Conservation (phyloP, 2,329 filamentous ascomycete species). For the Phoma sp. region DNA sequence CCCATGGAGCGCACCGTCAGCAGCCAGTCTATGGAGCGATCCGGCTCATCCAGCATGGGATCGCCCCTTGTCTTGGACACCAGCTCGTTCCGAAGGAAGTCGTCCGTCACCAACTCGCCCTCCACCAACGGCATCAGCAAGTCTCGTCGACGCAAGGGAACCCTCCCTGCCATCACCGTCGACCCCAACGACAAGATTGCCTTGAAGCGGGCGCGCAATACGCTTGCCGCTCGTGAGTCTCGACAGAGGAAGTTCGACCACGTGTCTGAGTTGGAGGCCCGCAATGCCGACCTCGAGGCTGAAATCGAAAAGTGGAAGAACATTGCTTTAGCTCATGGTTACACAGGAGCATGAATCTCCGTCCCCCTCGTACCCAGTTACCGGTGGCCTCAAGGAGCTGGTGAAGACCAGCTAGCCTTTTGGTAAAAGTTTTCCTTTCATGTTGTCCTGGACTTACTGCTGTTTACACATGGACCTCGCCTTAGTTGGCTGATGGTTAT, state of each 20-base stretch:
- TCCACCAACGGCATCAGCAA: slow-evolving; percentile 71
- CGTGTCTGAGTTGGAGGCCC: slow-evolving; percentile 74
- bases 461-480: slow-evolving; percentile 15
- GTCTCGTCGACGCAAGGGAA: slow-evolving; percentile 79
- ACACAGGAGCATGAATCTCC: slow-evolving; percentile 44
- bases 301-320: slow-evolving; percentile 52
- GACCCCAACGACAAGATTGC: slow-evolving; percentile 78
- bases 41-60: slow-evolving; percentile 44
- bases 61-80: slow-evolving; percentile 45
- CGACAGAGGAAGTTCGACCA: slow-evolving; percentile 83
- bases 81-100: slow-evolving; percentile 48
- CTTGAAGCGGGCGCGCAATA: slow-evolving; percentile 93
- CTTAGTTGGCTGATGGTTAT: slow-evolving; percentile 20
- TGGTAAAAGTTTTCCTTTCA: slow-evolving; percentile 34
- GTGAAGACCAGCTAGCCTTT: slow-evolving; percentile 42
- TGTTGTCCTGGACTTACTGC: slow-evolving; percentile 14
- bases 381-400: slow-evolving; percentile 45
- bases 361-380: slow-evolving; percentile 36
- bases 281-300: slow-evolving; percentile 72
- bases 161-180: slow-evolving; percentile 77
- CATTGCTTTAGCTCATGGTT: slow-evolving; percentile 48
- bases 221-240: slow-evolving; percentile 90
- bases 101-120: slow-evolving; percentile 54
- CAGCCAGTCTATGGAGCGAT: slow-evolving; percentile 46
- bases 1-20: slow-evolving; percentile 52